Base-by-base conservation (phyloP, 179 eudicot species). In the Actinidia chinensis region DNA sequence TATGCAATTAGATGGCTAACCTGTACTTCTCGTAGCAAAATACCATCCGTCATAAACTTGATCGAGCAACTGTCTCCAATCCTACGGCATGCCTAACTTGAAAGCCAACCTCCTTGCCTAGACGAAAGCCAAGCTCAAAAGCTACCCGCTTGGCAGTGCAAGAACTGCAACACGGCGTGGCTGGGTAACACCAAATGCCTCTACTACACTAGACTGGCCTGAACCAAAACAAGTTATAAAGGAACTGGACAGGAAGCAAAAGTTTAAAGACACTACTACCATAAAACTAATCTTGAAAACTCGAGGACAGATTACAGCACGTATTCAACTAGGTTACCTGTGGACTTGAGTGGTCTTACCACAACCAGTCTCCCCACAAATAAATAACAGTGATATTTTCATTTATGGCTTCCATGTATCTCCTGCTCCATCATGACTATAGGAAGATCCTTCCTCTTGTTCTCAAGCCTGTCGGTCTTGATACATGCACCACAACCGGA, bases 281-380 rank as follows among this genome's bases (percentile, higher is more conserved):
- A 56, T 18, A 42, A 81, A 71, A 81, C 63, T 40, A 71, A 61
- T 8, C n/a, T 61, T 46, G 9, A 59, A 56, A 47, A 47, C 46
- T 68, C 20, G 4, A 47, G 70, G 3, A 51, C 8, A 46, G 56
- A 60, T 55, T 48, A 59, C 54, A 47, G 51, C 4, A 67, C 63
- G 61, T 54, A 77, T n/a, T 10, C 60, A 20, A 44, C 12, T 70
- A 55, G 70, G 86, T 63, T 63, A 90, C 97, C 96, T 94, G 98
- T 4, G 98, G 99, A 96, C 93, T 89, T 96, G 99, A 28, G 99
- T 96, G 40, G 99, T 96, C 82, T 96, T 96, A 46, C 98, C 98
- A 84, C 96, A 93, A 15, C 98, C 98, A 78, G 99, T 96, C 80
- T 89, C 94, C 76, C 99, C 99, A 82, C 96, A 88, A 74, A 93